Base-by-base conservation (phyloP, 345 rosid species). In the Capsella bursapastoris region DNA sequence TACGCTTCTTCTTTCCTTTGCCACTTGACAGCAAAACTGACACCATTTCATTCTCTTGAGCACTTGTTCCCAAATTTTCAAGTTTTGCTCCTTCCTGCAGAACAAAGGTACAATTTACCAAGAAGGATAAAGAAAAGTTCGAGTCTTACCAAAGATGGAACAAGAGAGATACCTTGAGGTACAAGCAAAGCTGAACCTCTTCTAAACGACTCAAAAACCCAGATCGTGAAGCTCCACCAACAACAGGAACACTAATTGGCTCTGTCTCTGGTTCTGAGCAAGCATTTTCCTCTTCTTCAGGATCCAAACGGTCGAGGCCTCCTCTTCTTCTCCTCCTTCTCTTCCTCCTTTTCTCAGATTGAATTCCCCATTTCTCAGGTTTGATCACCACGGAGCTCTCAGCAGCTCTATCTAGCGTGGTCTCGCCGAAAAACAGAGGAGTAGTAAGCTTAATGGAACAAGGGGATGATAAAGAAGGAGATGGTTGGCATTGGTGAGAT, bases 101-200 rank as follows among this genome's bases (percentile, higher is more conserved):
- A 18, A 18, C 14, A 22, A 25, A 61, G 3, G 37, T 40, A 40
- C 11, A 22, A 22, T 38, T 22, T 27, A 11, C 12, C 2, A 67
- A 67, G 25, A 38, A 32, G 29, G 18, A 3, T 11, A 47, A 28
- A 65, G 18, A 63, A 63, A 63, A 38, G 34, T 22, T 56, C 37
- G 11, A 49, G 35, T 35, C 5, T n/a, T 70, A 22, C 57, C 48
- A 35, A 16, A 11, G 3, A 56, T 67, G 50, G 15, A 28, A 14
- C 18, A n/a, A 27, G 9, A 5, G 57, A 34, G 3, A 27, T 71
- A 84, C 88, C 87, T 80, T 75, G 76, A 85, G 83, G 73, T 71
- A 66, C 49, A 80, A 43, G 66, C 83, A 87, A 74, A 87, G 47
- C 72, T 87, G 81, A 35, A 85, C 82, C 73, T 87, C 90, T 41